Base-by-base conservation (phyloP, 345 rosid genomes). In the Reutealis trisperma region DNA sequence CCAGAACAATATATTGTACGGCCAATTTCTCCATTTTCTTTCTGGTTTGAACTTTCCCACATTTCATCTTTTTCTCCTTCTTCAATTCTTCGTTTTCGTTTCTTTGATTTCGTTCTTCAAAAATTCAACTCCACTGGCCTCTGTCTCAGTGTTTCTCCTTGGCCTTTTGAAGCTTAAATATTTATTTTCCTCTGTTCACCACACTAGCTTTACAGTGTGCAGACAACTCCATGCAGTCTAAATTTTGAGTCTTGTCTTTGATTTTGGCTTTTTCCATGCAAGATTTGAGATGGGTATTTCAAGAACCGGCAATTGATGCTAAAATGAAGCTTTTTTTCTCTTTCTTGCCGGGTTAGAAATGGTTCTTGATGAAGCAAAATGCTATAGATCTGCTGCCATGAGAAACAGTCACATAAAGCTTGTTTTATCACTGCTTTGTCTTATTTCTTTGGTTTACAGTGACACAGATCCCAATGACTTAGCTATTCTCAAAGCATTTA, bases 401-500 rank as follows among this genome's bases (percentile, higher is more conserved):
- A 71, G 69, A 76, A 81, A 54, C 73, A 71, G 69, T 25, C 44
- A 22, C 25, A 37, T 59, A 71, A 75, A 83, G 78, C 77, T 91
- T 44, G 72, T 85, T 49, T 67, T 79, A 44, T 54, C 74, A 0
- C 60, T 84, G 57, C 34, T 83, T 70, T 78, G 52, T 72, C 57
- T 83, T 24, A 45, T 84, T 65, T 9, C 82, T 8, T 68, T 79
- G 81, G 88, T 72, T 69, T 85, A 64, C 44, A 62, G 84, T 75
- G 85, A 19, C 67, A 92, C 91, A 18, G 83, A 92, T 78, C 81
- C 92, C 4, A 82, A 77, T 22, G 94, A 92, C 75, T 55, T 85
- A 27, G 89, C 84, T 0, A 74, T 92, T 77, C 84, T 92, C 52
- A 79, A 84, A 69, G 80, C 88, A 84, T 86, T 90, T 64, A 85